Evolutionary conservation across 2,329 filamentous ascomycete species (phyloP), one percentile per base, ranked within the genome.

Genomic region (Stemphylium vesicarium): DNA sequence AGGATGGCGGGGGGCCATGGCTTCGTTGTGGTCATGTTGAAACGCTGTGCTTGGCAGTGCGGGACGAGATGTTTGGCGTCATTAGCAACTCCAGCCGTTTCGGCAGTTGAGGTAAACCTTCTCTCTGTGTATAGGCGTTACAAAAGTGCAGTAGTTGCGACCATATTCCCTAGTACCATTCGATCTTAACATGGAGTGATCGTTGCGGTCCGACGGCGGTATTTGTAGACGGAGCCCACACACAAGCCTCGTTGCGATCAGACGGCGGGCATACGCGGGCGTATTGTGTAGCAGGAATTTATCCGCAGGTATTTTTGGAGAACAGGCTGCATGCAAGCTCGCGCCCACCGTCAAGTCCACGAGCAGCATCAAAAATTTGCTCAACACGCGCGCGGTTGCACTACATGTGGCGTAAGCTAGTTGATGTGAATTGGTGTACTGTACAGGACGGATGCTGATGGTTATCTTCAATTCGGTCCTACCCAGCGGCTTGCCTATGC

Each of bases 21-120:
- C 45, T 59, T 59, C 32, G 38, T 57, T 53, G 37, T 42, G 54
- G 60, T 62, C 60, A 55, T 54, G 33, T 59, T 31, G 42, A 48
- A 37, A 54, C 56, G 58, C 58, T 49, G 39, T 48, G 40, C 65
- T 67, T 68, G 65, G 64, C 65, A 33, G 46, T 48, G 58, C 48
- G 56, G 60, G 53, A 63, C 50, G 32, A 29, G 22, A 18, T 36
- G 26, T 39, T 36, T 26, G 32, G 48, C 33, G 53, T 56, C 36
- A 22, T 18, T 46, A 52, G 49, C 32, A 56, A 42, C 29, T 24
- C 31, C 11, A 45, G 47, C 37, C 43, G 32, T 4, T 42, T 52
- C 60, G 57, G 60, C 60, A 63, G 60, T 60, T 63, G 48, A 36
- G 22, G 24, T 16, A 12, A 22, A 18, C 31, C 5, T 48, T 15